phyloP scores from a whole-genome alignment of 192 early-diverging fungal species.

The Paraglomus occultum region DNA sequence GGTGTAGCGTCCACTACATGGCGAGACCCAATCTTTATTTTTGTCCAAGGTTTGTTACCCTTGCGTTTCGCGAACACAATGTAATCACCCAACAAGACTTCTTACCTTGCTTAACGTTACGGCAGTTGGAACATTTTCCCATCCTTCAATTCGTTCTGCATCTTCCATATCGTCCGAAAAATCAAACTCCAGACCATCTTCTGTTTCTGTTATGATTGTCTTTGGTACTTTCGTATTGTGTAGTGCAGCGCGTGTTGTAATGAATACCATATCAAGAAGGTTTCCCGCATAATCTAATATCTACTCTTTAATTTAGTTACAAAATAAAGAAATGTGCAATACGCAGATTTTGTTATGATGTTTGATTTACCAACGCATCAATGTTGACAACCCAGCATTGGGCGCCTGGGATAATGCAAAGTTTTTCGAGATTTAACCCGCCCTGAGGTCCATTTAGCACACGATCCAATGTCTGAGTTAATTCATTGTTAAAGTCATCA shows the following conservation, averaged over 20 bases:
- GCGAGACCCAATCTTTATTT: slow-evolving; percentile 69
- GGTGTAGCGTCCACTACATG: slow-evolving; percentile 87
- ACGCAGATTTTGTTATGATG: background rate
- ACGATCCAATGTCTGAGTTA: slow-evolving; percentile 79
- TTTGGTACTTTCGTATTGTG: slow-evolving; percentile 83
- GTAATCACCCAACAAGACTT: background rate
- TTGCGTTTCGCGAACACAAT: background rate
- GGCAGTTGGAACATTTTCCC: slow-evolving; percentile 74
- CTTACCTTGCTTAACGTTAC: slow-evolving; percentile 83
- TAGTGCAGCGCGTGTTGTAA: slow-evolving; percentile 87
- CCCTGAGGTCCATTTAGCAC: slow-evolving; percentile 77
- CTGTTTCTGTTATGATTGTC: slow-evolving; percentile 75
- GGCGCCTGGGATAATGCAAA: slow-evolving; percentile 88
- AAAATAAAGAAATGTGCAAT: background rate
- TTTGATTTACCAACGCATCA: slow-evolving; percentile 72
- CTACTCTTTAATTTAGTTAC: slow-evolving; percentile 26
- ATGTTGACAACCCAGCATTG: slow-evolving; percentile 91
- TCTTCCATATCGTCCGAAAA: slow-evolving; percentile 89
- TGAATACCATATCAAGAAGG: slow-evolving; percentile 79
- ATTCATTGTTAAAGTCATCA: slow-evolving; percentile 82
- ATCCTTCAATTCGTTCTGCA: slow-evolving; percentile 72
- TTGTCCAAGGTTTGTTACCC: background rate
- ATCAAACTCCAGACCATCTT: slow-evolving; percentile 87
- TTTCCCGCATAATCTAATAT: slow-evolving; percentile 88
- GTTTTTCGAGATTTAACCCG: slow-evolving; percentile 79